A percentile compares a stretch with the other conserved stretches of the same genome.
These are phyloP conservation scores for Nemania sp. DNA, from an alignment of 2,329 filamentous ascomycete species.

Conservation along the genomic window DNA sequence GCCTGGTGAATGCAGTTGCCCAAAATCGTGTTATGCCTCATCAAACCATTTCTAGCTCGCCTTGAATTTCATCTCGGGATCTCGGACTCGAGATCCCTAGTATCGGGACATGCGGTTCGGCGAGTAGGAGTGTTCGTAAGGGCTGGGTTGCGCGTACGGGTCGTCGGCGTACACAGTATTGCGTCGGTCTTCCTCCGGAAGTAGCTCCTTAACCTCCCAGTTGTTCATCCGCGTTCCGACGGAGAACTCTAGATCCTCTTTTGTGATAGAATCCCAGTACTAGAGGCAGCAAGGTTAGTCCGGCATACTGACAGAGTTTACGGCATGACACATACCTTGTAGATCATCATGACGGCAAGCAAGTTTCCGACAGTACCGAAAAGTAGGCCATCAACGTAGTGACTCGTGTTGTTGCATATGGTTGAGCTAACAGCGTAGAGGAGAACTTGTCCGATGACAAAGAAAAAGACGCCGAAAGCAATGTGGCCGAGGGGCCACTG, in stretches of 20 bases:
- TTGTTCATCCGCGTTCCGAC: conserved; percentile 94
- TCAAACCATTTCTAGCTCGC: conserved; percentile 7
- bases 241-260: conserved; percentile 97
- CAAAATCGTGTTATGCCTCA: neutral
- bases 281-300: conserved; percentile 47
- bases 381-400: conserved; percentile 94
- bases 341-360: conserved; percentile 98
- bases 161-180: conserved; percentile 74
- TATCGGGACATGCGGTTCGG: conserved; percentile 41
- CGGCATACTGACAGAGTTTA: conserved; percentile 12
- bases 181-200: conserved; percentile 79
- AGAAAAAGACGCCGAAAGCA: conserved; percentile 86
- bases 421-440: conserved; percentile 86
- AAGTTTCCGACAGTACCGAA: conserved; percentile 94
- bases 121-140: conserved; percentile 56
- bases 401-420: conserved; percentile 82
- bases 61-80: conserved; percentile 9
- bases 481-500: conserved; percentile 96
- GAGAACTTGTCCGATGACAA: conserved; percentile 88
- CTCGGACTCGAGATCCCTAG: conserved; percentile 31
- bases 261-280: conserved; percentile 99
- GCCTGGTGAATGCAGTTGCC: conserved; percentile 34
- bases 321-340: conserved; percentile 68
- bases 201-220: conserved; percentile 95
- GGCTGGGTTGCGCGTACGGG: conserved; percentile 54